Evolutionary conservation across 2,329 filamentous ascomycete species (phyloP), one percentile per base, ranked within the genome.

Genomic region (Aspergillus vadensis): DNA sequence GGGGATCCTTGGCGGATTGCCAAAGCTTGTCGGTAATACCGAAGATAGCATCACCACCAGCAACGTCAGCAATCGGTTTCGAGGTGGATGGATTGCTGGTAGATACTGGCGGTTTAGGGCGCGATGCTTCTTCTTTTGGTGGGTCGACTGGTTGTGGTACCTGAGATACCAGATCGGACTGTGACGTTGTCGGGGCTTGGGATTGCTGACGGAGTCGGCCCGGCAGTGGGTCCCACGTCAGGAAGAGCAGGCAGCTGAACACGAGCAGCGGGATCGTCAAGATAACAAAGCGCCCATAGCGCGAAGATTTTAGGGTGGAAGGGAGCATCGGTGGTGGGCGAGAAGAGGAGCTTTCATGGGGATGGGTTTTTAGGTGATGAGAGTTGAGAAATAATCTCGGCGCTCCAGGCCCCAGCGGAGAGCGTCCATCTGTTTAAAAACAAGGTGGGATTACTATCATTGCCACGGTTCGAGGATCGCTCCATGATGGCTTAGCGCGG

Each of bases 21-120:
- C 53, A 55, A 9, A 55, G 15, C 19, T 55, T 55, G 53, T 55
- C 38, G n/a, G 38, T 44, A 5, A 55, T 55, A 12, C 52, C 53
- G 23, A 41, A 14, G 8, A 55, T 55, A 12, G 39, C 53, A 36
- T 36, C 32, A 19, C 41, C 41, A 15, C 19, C 41, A 12, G 21
- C 41, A 2, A 44, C 14, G 21, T 44, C 19, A 14, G n/a, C 41
- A 12, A 19, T 14, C 5, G n/a, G 39, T n/a, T 21, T 43, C 10
- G 38, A 21, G 5, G 5, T 25, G 25, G 38, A 12, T 5, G 15
- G 51, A 1, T 5, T 15, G 4, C 5, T 41, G 8, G n/a, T 15
- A 12, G 23, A 21, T 15, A 25, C 12, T 15, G 49, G 23, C 32
- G 38, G 7, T 32, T 9, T 17, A 23, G 9, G 44, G 9, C 6